Evolutionary conservation across 768 basidiomycete species (phyloP), one percentile per base, ranked within the genome.

Genomic region (Russula vinacea): DNA sequence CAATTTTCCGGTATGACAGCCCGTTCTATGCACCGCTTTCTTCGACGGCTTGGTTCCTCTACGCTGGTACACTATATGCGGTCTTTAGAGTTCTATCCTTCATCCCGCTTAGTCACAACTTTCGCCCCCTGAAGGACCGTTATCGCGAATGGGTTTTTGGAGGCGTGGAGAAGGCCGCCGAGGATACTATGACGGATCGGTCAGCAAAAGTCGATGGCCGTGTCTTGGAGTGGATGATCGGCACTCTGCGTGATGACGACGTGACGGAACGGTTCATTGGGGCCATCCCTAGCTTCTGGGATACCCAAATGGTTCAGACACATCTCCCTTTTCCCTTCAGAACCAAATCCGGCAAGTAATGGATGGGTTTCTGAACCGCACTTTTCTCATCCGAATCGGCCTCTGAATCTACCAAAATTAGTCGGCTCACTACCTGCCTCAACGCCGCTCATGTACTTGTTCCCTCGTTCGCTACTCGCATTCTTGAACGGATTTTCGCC

Each of bases 201-300:
- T 50, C 62, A 33, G 35, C 50, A 11, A 33, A 44, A 3, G 22
- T 57, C n/a, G 56, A 62, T 33, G n/a, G 29, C 22, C 40, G 50
- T 26, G 14, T 55, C 4, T 16, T 62, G 22, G 39, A 51, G 3
- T 44, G 56, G 39, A 57, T 56, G 2, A n/a, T 56, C 9, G 39
- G 37, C 3, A 19, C 62, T 13, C 9, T 62, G 19, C 40, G 13
- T 32, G 49, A 57, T 8, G 62, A 57, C 22, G 49, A 57, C 29
- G 32, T 29, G 22, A 7, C 50, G 24, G 61, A 57, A 19, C 19
- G 33, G 11, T 62, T 55, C 53, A 26, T 62, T 26, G 60, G 10
- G 7, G 47, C 17, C 19, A 44, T 62, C 22, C 62, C 62, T 22
- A 39, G 62, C 8, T 57, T 62, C 22, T 60, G 39, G n/a, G 9